Base-by-base conservation (phyloP, 768 basidiomycete species). In the Termitomyces sp. region DNA sequence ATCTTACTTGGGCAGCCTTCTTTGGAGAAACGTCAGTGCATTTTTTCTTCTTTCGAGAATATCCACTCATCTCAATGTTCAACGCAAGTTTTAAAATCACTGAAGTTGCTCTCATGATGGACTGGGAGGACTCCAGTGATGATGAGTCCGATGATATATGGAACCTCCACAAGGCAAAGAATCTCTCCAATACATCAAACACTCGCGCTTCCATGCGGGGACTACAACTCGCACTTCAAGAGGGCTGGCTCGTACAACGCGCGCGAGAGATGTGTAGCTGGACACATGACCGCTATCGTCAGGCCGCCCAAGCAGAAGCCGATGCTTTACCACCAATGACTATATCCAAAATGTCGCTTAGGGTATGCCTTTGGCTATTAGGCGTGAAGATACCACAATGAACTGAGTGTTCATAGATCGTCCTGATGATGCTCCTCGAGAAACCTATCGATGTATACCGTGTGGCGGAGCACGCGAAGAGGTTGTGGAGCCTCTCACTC, bases 221-320 rank as follows among this genome's bases (percentile, higher is more conserved):
- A 4, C 72, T 87, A 35, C 87, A 89, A 65, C 68, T 78, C 17
- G 87, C 86, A 1, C 78, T 89, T 19, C 71, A 81, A 1, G 87
- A 89, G 66, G 89, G 89, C 1, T 90, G 87, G 87, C 74, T 90
- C 10, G 81, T 86, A 6, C 85, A 87, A 56, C 74, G 85, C 48
- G 87, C 85, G 4, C 74, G 87, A 35, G 87, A 89, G 63, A 87
- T 89, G 86, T 88, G 86, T 68, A 85, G 81, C 63, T 88, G 89
- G 68, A 75, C 85, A 4, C 87, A 90, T 68, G 87, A 89, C 65
- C 76, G 87, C 44, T 90, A 88, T 69, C 79, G 87, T 9, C 87
- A 88, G 68, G 87, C 87, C 10, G 86, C 84, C 9, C 81, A 85
- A 62, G 79, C 78, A 4, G 85, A 87, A 66, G 82, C 77, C 0